A percentile compares a stretch with the other conserved stretches of the same genome.
Evolutionary conservation across 1,284 basidiomycete species (phyloP).

Genomic region (Bondarzewia mesenterica): DNA sequence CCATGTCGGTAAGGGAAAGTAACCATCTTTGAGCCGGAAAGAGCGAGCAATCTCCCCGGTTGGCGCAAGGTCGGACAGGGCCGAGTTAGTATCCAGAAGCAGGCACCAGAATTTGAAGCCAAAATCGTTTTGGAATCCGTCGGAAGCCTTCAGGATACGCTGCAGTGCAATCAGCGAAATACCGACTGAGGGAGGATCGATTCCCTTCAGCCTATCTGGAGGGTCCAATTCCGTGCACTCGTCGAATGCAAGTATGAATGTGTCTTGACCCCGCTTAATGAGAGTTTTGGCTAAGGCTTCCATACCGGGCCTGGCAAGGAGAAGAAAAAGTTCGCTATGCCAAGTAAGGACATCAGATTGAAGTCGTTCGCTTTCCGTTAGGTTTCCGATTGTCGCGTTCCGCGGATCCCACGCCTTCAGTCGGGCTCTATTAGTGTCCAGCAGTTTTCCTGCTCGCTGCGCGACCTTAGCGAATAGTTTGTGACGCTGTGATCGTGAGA

Average conservation of each 20-base stretch:
- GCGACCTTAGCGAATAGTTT: not conserved
- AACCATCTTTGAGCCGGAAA: not conserved
- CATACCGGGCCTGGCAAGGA: too few species aligned
- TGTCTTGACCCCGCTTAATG: too few species aligned
- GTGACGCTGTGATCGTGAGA: too few species aligned
- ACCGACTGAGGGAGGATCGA: not conserved
- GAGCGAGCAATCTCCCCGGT: not conserved
- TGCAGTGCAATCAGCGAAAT: not conserved
- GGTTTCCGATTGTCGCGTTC: not conserved
- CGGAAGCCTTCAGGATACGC: not conserved
- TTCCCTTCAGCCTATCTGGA: too few species aligned
- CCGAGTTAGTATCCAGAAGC: not conserved
- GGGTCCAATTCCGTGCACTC: too few species aligned
- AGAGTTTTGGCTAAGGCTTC: too few species aligned
- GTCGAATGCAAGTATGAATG: too few species aligned
- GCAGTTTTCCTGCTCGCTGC: not conserved
- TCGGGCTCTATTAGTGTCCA: not conserved
- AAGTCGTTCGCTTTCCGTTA: too few species aligned
- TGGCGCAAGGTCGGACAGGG: not conserved
- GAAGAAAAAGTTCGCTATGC: not conserved
- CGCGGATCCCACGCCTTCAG: not conserved
- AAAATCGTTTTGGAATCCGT: not conserved
- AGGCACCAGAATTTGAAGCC: not conserved
- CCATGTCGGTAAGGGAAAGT: not conserved
- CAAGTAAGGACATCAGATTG: too few species aligned